Base-by-base conservation (phyloP, 208 protist species). In the Acanthamoeba rhysodes region DNA sequence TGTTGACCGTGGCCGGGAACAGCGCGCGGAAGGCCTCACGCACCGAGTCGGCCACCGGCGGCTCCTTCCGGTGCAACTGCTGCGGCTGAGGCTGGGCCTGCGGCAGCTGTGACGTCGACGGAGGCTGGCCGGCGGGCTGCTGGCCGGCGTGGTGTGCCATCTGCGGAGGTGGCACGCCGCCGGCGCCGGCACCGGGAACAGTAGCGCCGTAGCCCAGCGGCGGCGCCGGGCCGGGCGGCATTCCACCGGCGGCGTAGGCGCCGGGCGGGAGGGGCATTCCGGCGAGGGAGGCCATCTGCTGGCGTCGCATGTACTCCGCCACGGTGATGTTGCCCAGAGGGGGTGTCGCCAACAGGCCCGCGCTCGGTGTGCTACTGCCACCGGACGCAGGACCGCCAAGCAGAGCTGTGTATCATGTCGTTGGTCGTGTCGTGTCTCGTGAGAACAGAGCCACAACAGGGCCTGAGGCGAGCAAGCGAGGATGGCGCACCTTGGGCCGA, bases 281-380 rank as follows among this genome's bases (percentile, higher is more conserved):
- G 16, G 22, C 80, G 27, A 88, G 45, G 41, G 80, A 32, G n/a
- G 80, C 45, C 80, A 88, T 64, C 55, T 88, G 80, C 8, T 88
- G 80, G 29, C 80, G 45, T 88, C 80, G 45, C 80, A 88, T 66
- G 45, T 88, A 88, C 45, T 88, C 80, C 41, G 45, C 29, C 80
- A 88, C 57, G 27, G 80, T 24, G 27, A 59, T 88, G 80, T 29
- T 64, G 18, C 41, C 41, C 55, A 59, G 27, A 6, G 80, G 45
- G 32, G 80, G 80, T 1, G 80, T 88, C 55, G 80, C 80, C 32
- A 88, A 59, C 24, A 88, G 80, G 41, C 80, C 80, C 27, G 22
- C 50, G n/a, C 50, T 64, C 12, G 10, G 37, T 4, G 37, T 41
- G 37, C 37, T 41, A 3, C 27, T 88, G 41, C 41, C 70, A 78